Conservation (phyloP, 2,329 filamentous ascomycete species). For the Magnaporthiopsis poae region DNA sequence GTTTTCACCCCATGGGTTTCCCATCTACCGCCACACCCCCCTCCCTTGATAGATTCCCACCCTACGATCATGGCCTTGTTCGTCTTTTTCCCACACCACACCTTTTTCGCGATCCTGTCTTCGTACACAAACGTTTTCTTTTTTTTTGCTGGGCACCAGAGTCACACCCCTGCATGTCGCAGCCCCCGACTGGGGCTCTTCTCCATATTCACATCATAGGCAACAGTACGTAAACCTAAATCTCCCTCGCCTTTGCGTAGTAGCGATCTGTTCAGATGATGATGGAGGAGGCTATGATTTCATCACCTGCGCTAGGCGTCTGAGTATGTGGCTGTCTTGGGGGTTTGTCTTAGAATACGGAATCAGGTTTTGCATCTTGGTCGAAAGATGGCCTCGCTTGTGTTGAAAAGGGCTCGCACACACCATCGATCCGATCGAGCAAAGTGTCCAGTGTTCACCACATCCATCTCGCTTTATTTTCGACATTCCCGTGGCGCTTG, state of each 20-base stretch:
- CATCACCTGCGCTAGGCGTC: slow-evolving; percentile 4
- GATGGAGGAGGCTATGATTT: slow-evolving; percentile 9
- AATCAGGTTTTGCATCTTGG: slow-evolving; percentile 9
- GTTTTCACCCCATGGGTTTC: not conserved
- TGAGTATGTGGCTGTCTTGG: not conserved
- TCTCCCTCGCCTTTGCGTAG: not conserved
- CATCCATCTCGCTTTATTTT: not conserved
- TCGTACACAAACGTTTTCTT: not conserved
- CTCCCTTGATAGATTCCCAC: not conserved
- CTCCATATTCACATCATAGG: slow-evolving; percentile 6
- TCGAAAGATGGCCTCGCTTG: not conserved
- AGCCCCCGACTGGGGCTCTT: not conserved
- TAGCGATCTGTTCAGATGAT: not conserved
- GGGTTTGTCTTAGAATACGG: not conserved
- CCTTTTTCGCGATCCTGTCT: not conserved
- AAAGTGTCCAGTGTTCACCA: not conserved
- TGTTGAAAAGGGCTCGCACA: not conserved
- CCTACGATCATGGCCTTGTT: not conserved
- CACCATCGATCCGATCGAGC: not conserved
- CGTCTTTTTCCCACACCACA: not conserved
- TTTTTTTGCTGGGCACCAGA: not conserved
- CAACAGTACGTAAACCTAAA: not conserved
- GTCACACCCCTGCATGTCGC: not conserved
- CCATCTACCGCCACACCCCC: not conserved
- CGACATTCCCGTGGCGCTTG: not conserved